These are phyloP conservation scores for Ogataea glucozyma DNA, from an alignment of 805 yeast species.

Conservation along the genomic window DNA sequence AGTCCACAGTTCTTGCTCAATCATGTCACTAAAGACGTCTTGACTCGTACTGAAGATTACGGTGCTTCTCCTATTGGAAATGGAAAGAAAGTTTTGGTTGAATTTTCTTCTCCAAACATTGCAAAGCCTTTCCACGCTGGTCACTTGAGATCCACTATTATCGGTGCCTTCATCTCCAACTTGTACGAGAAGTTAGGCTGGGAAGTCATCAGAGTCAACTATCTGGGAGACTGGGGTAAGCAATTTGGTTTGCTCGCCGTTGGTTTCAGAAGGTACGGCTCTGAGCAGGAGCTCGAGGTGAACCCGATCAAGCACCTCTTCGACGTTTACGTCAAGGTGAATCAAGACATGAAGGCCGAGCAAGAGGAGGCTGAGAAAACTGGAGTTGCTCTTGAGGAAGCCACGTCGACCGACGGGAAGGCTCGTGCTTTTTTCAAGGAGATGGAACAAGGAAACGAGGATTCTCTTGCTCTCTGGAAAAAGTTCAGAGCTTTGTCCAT, in stretches of 20 bases:
- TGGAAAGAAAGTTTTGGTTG: slow-evolving; percentile 73
- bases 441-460: slow-evolving; percentile 93
- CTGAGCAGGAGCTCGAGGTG: slow-evolving; percentile 61
- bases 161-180: slow-evolving; percentile 93
- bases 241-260: slow-evolving; percentile 96
- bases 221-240: slow-evolving; percentile 99
- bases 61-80: slow-evolving; percentile 77
- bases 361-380: slow-evolving; percentile 52
- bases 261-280: slow-evolving; percentile 85
- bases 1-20: slow-evolving; percentile 64
- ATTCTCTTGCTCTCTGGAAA: slow-evolving; percentile 76
- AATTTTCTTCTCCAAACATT: slow-evolving; percentile 96
- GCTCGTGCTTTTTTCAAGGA: slow-evolving; percentile 85
- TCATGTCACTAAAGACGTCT: slow-evolving; percentile 67
- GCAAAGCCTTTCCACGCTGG: slow-evolving; percentile 99
- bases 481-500: slow-evolving; percentile 91
- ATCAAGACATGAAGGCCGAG: slow-evolving; percentile 70
- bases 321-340: slow-evolving; percentile 87
- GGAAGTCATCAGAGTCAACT: slow-evolving; percentile 90
- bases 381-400: slow-evolving; percentile 49
- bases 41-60: slow-evolving; percentile 58
- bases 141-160: slow-evolving; percentile 94
- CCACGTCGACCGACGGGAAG: slow-evolving; percentile 63
- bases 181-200: slow-evolving; percentile 89
- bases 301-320: slow-evolving; percentile 95